Evolutionary conservation across 2,329 filamentous ascomycete genomes (phyloP), one percentile per base, ranked within the genome.

Genomic region (Stagonosporopsis cucurbitacearum): DNA sequence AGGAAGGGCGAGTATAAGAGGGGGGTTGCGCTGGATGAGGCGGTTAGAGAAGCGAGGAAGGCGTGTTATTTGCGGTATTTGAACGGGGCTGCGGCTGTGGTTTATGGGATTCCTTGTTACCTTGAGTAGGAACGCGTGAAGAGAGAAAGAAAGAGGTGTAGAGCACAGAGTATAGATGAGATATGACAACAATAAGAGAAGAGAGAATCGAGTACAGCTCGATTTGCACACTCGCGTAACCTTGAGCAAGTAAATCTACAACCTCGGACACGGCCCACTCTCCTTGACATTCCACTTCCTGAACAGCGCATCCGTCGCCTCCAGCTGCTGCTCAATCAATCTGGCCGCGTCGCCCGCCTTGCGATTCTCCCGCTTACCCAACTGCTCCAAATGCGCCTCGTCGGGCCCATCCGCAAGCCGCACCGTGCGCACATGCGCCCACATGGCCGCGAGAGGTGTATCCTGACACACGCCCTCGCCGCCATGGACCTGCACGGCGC

Each of bases 91-190:
- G 92, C 94, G 33, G 91, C 95, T 22, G 93, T 95, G 62, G 88
- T 98, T 49, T 99, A 98, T 79, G 95, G 95, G 15, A 89, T 99
- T 71, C 95, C 95, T 26, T 91, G 96, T 60, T 97, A 92, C 77
- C 81, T 96, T 57, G 77, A 75, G 37, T 74, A 70, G 53, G 20
- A 23, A 39, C 28, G 11, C 9, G 4, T 12, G 28, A 12, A 9
- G 7, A 12, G 28, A 30, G 28, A 12, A 30, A 12, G 13, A n/a
- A 32, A n/a, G 30, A n/a, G 30, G 30, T 7, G 8, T 6, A n/a
- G 30, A 32, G 13, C n/a, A 32, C n/a, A 7, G 4, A 32, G 30
- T 15, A n/a, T n/a, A n/a, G n/a, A n/a, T n/a, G n/a, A n/a, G n/a
- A n/a, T n/a, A n/a, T n/a, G n/a, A n/a, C n/a, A n/a, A n/a, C n/a